Percentiles rank a stretch among this genome's conserved stretches.
Conservation (phyloP, 495 filamentous ascomycete species). For the Ascobolus immersus region DNA sequence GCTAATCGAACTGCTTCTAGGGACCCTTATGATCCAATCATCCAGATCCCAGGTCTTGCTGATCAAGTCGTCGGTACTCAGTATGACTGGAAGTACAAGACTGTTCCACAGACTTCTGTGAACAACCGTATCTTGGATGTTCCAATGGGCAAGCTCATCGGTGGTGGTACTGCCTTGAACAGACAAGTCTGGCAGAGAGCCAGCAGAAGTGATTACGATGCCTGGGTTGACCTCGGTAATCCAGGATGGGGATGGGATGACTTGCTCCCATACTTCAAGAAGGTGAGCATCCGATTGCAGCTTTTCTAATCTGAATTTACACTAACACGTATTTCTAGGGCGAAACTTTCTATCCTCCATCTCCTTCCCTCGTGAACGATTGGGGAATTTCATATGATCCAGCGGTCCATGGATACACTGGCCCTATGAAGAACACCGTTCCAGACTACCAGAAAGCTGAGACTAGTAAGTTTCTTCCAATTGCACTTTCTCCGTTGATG, state of each 20-base stretch:
- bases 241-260: constrained; percentile 33
- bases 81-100: constrained; percentile 14
- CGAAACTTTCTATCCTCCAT: constrained; percentile 14
- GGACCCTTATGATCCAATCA: too few relatives aligned
- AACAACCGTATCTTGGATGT: constrained; percentile 16
- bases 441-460: too few relatives aligned
- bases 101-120: constrained; percentile 17
- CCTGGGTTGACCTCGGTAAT: constrained; percentile 31
- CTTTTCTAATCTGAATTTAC: too few relatives aligned
- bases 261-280: constrained; percentile 30
- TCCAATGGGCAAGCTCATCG: constrained; percentile 18
- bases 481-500: too few relatives aligned
- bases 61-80: too few relatives aligned
- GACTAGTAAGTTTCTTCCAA: too few relatives aligned
- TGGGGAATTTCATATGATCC: constrained; percentile 22
- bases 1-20: too few relatives aligned
- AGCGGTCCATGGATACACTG: constrained; percentile 17
- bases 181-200: constrained; percentile 21
- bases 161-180: constrained; percentile 22
- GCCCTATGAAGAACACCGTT: too few relatives aligned
- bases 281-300: too few relatives aligned
- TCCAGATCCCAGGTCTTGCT: too few relatives aligned
- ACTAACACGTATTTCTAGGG: too few relatives aligned
- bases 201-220: constrained; percentile 23
- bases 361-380: too few relatives aligned